These are phyloP conservation scores for Vanrija sp. DNA, from an alignment of 1,284 basidiomycete genomes.

Conservation along the genomic window DNA sequence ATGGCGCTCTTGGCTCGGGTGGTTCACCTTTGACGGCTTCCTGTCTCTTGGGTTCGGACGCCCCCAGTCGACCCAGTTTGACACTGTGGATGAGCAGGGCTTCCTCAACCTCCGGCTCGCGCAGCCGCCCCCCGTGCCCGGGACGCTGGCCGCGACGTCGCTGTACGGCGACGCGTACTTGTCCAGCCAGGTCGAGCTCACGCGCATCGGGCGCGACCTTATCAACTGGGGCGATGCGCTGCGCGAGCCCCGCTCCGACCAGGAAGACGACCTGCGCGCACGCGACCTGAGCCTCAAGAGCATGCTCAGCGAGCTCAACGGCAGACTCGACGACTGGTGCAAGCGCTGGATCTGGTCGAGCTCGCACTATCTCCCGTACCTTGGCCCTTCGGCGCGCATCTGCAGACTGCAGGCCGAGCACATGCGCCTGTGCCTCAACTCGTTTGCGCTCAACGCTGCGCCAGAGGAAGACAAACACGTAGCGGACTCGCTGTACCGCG, in stretches of 20 bases:
- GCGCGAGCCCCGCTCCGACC: conserved; percentile 16
- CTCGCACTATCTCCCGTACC: conserved; percentile 31
- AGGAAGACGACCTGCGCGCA: conserved; percentile 21
- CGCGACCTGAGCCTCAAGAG: conserved; percentile 20
- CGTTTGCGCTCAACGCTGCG: conserved; percentile 28
- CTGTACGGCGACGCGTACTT: conserved; percentile 35
- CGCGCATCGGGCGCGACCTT: conserved; percentile 34
- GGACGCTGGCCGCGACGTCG: conserved; percentile 20
- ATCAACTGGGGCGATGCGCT: conserved; percentile 31
- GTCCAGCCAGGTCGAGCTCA: conserved; percentile 31
- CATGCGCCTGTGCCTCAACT: conserved; percentile 36
- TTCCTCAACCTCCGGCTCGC: conserved; percentile 24
- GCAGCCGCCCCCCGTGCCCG: conserved; percentile 21
- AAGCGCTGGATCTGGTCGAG: conserved; percentile 35
- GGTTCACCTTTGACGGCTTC: conserved; percentile 35
- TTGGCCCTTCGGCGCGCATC: conserved; percentile 29
- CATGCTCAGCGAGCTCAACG: conserved; percentile 33
- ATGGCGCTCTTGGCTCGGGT: conserved; percentile 34
- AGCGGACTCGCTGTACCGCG: conserved; percentile 28
- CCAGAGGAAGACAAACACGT: conserved; percentile 24
- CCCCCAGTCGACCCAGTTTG: conserved; percentile 29
- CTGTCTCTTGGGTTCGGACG: conserved; percentile 33
- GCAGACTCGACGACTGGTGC: conserved; percentile 32
- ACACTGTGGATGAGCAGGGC: conserved; percentile 25
- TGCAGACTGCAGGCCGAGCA: conserved; percentile 34